Percentiles rank a stretch among this genome's conserved stretches.
Evolutionary conservation across 495 filamentous ascomycete species (phyloP).

Genomic region (Aspergillus bertholletiae): DNA sequence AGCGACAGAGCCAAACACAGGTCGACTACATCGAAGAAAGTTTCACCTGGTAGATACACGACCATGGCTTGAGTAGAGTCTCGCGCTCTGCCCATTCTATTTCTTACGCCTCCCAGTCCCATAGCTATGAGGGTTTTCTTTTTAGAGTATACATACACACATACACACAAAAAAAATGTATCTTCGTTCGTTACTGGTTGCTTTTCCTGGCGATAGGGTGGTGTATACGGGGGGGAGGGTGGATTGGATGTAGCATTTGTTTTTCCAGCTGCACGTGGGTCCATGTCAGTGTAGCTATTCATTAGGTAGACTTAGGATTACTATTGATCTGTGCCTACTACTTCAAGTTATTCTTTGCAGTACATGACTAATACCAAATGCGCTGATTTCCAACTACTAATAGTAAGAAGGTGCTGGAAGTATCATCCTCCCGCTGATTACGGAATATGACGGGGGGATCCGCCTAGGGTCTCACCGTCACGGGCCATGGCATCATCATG

Average conservation of each 20-base stretch:
- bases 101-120: background rate
- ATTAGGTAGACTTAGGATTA: too few relatives aligned
- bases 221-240: background rate
- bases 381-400: too few relatives aligned
- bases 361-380: too few relatives aligned
- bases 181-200: background rate
- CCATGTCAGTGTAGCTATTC: too few relatives aligned
- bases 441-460: too few relatives aligned
- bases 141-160: background rate
- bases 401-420: background rate
- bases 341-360: too few relatives aligned
- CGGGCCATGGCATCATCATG: constrained; percentile 12
- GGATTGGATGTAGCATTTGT: too few relatives aligned
- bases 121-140: background rate
- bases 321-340: too few relatives aligned
- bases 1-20: constrained; percentile 56
- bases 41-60: constrained; percentile 74
- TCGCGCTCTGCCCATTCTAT: background rate
- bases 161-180: background rate
- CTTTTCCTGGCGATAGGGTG: background rate
- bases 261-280: too few relatives aligned
- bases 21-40: constrained; percentile 86
- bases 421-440: too few relatives aligned
- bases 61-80: background rate
- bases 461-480: too few relatives aligned